Conservation (phyloP, 2,329 filamentous ascomycete genomes). For the Trichothecium sympodiale region DNA sequence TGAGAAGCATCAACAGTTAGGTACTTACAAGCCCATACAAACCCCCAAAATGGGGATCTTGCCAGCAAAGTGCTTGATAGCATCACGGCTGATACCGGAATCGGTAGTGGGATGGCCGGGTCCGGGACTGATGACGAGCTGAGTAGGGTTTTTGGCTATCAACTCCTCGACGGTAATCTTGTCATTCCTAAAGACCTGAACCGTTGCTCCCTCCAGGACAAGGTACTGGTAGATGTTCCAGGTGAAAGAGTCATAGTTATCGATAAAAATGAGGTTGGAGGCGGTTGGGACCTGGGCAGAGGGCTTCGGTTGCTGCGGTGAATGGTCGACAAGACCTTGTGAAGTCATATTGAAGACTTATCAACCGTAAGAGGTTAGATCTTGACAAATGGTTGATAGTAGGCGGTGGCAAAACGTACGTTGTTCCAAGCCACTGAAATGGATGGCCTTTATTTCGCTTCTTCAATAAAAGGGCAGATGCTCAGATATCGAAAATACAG, state of each 20-base stretch:
- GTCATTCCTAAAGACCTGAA: conserved; percentile 87
- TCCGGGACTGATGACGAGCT: conserved; percentile 88
- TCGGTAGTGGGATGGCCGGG: conserved; percentile 88
- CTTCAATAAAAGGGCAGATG: too few species aligned
- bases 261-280: conserved; percentile 86
- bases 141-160: conserved; percentile 74
- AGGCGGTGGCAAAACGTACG: too few species aligned
- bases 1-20: neutral
- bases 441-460: too few species aligned
- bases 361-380: neutral
- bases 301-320: conserved; percentile 71
- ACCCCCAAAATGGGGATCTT: conserved; percentile 96
- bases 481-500: too few species aligned
- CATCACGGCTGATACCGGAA: conserved; percentile 85
- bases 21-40: conserved; percentile 82
- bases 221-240: conserved; percentile 99
- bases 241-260: conserved; percentile 99
- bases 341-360: conserved; percentile 31
- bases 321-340: conserved; percentile 59
- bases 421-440: too few species aligned
- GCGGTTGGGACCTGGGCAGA: conserved; percentile 65
- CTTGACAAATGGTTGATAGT: neutral
- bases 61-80: conserved; percentile 81
- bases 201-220: conserved; percentile 84
- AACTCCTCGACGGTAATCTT: conserved; percentile 78